phyloP scores from a whole-genome alignment of 495 filamentous ascomycete species.

The Alectoria sarmentosa region DNA sequence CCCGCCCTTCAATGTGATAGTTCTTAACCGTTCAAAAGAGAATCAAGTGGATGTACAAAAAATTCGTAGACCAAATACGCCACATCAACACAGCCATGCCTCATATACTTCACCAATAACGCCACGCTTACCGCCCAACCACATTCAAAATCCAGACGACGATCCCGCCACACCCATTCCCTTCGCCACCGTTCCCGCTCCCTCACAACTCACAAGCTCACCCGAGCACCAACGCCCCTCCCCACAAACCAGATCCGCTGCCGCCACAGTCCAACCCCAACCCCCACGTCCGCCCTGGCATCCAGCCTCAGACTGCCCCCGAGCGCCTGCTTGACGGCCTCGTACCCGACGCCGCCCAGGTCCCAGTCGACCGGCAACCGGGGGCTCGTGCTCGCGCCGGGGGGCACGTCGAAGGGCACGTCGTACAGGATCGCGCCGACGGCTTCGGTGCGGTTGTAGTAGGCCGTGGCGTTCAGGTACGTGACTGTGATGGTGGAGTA shows the following conservation, averaged over 20 bases:
- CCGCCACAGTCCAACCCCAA: constrained; percentile 65
- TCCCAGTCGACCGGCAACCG: constrained; percentile 74
- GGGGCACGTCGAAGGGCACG: constrained; percentile 67
- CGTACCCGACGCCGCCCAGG: constrained; percentile 71
- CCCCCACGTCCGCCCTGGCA: constrained; percentile 62
- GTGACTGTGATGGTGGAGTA: constrained; percentile 67
- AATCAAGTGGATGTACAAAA: not conserved
- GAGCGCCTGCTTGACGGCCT: constrained; percentile 72
- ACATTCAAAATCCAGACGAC: not conserved
- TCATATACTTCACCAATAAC: not conserved
- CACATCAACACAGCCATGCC: not conserved
- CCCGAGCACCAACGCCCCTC: constrained; percentile 64
- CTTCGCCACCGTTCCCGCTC: not conserved
- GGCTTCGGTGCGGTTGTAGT: constrained; percentile 70
- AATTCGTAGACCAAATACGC: not conserved
- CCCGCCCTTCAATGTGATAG: not conserved
- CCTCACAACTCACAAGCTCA: constrained; percentile 47
- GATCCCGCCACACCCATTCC: not conserved
- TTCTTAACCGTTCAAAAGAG: not conserved
- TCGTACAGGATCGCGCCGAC: constrained; percentile 71
- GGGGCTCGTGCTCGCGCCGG: constrained; percentile 63
- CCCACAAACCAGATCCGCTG: constrained; percentile 64
- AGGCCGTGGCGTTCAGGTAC: constrained; percentile 72
- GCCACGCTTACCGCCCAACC: not conserved
- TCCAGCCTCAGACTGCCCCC: constrained; percentile 72